phyloP scores from a whole-genome alignment of 2,329 filamentous ascomycete species.

The Aspergillus bombycis region DNA sequence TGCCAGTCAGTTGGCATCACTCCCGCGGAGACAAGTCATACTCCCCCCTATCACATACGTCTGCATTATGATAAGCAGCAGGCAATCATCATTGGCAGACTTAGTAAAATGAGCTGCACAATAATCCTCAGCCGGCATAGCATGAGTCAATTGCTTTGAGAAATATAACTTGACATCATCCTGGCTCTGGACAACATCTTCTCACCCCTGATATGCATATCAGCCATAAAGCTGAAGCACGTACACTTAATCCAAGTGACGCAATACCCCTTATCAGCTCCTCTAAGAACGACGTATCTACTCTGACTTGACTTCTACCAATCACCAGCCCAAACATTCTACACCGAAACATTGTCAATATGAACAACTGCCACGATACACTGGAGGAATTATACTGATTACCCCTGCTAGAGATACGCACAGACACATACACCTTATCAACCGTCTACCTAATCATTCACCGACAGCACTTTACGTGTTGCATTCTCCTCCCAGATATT shows the following conservation, averaged over 20 bases:
- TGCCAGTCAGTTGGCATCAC: background rate
- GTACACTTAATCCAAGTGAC: too few species aligned
- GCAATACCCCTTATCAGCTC: background rate
- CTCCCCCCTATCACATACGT: background rate
- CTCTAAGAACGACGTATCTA: background rate
- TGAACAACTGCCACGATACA: background rate
- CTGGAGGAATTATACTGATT: too few species aligned
- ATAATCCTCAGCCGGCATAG: background rate
- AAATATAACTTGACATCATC: background rate
- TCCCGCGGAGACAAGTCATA: background rate
- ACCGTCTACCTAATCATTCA: background rate
- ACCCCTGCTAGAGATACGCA: background rate
- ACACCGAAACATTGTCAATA: background rate
- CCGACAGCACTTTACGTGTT: background rate
- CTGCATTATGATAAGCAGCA: conserved; percentile 4
- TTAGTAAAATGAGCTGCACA: background rate
- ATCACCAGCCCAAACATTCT: background rate
- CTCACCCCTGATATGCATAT: background rate
- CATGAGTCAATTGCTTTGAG: too few species aligned
- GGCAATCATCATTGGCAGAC: background rate
- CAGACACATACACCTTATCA: background rate
- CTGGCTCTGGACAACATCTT: background rate
- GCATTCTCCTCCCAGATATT: background rate
- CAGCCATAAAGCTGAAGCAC: background rate
- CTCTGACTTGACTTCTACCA: background rate